Percentiles rank a stretch among this genome's conserved stretches.
Conservation (phyloP, 331 rosid genomes). For the Saraca asoca region DNA sequence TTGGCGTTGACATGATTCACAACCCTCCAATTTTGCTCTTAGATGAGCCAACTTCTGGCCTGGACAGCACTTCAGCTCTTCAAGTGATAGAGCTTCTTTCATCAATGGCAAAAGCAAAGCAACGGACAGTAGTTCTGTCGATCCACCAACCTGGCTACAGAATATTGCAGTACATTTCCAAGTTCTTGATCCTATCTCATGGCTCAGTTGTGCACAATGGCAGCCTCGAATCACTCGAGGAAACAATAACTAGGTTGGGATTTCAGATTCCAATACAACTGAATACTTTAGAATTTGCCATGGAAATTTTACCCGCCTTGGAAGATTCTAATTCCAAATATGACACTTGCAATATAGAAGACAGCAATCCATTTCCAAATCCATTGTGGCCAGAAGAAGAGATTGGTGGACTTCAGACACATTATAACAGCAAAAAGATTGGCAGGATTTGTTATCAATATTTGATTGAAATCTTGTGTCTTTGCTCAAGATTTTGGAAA, state of each 20-base stretch:
- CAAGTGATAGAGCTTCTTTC: constrained; percentile 77
- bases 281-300: constrained; percentile 77
- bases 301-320: constrained; percentile 64
- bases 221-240: constrained; percentile 63
- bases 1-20: constrained; percentile 84
- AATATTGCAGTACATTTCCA: constrained; percentile 68
- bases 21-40: constrained; percentile 73
- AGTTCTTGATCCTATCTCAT: constrained; percentile 70
- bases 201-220: constrained; percentile 79
- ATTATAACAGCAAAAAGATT: constrained; percentile 16
- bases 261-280: constrained; percentile 68
- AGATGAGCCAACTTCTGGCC: constrained; percentile 87
- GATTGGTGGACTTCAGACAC: constrained; percentile 29
- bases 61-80: constrained; percentile 78
- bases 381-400: constrained; percentile 45
- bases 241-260: constrained; percentile 50
- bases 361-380: constrained; percentile 36
- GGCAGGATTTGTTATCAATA: constrained; percentile 21
- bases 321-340: constrained; percentile 47
- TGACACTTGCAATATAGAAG: constrained; percentile 11
- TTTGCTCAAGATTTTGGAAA: constrained; percentile 86
- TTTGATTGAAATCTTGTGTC: constrained; percentile 64
- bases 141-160: constrained; percentile 92
- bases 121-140: constrained; percentile 67
- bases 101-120: constrained; percentile 59